These are phyloP conservation scores for Aspergillus ostianus DNA, from an alignment of 495 filamentous ascomycete genomes.

Conservation along the genomic window DNA sequence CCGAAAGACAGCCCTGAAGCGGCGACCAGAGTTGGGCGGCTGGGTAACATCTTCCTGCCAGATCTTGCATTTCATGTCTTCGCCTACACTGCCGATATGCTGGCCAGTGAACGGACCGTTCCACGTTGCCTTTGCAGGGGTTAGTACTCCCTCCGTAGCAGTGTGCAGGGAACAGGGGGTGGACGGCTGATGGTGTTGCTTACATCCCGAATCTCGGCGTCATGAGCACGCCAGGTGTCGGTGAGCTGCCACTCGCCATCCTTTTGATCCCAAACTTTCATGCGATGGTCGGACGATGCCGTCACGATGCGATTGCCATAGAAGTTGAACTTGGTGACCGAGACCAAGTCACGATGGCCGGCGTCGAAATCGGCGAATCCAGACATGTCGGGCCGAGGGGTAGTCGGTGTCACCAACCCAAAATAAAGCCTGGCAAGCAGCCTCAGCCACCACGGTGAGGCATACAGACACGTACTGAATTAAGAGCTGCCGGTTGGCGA, in stretches of 20 bases:
- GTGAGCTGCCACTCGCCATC: constrained; percentile 74
- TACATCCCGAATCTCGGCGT: constrained; percentile 88
- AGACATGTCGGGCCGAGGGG: constrained; percentile 29
- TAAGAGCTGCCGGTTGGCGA: background rate
- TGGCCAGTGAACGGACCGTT: constrained; percentile 62
- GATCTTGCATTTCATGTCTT: constrained; percentile 82
- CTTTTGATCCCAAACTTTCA: constrained; percentile 87
- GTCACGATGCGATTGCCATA: constrained; percentile 90
- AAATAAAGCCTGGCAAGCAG: constrained; percentile 9
- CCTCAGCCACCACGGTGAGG: constrained; percentile 5
- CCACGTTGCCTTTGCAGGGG: constrained; percentile 69
- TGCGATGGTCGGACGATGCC: constrained; percentile 86
- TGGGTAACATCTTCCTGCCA: constrained; percentile 87
- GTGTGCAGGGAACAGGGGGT: constrained; percentile 3
- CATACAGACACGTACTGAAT: constrained; percentile 9
- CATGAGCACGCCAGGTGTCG: constrained; percentile 89
- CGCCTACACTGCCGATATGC: constrained; percentile 67
- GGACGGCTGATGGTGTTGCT: constrained; percentile 18
- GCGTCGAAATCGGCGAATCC: constrained; percentile 68
- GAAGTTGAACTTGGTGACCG: constrained; percentile 60
- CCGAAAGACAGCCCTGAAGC: constrained; percentile 67
- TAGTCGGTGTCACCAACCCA: constrained; percentile 26
- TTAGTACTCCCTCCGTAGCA: constrained; percentile 3
- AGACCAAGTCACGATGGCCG: constrained; percentile 55
- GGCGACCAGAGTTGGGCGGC: constrained; percentile 64